Evolutionary conservation across 225 moss, liverwort and hornwort species (phyloP).

Genomic region (Climacium dendroides): DNA sequence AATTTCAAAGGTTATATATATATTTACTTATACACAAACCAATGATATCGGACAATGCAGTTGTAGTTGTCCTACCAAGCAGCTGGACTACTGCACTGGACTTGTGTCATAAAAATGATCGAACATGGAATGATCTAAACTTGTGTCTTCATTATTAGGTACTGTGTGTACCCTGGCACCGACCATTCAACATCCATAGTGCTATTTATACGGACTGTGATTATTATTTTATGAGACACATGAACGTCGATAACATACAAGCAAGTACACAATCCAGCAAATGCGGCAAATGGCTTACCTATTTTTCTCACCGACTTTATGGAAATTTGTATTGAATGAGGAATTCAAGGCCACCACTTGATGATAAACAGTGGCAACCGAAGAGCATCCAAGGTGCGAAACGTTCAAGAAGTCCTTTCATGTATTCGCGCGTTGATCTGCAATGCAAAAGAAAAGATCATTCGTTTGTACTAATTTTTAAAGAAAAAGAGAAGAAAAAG

Average conservation of each 20-base stretch:
- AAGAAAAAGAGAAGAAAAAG: too few species aligned
- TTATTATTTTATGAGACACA: background rate
- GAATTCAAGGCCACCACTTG: background rate
- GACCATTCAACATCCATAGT: background rate
- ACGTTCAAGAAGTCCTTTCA: background rate
- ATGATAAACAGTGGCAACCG: background rate
- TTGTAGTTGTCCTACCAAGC: background rate
- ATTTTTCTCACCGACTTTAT: background rate
- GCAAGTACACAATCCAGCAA: background rate
- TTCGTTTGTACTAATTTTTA: background rate
- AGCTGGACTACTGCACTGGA: background rate
- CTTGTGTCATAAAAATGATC: background rate
- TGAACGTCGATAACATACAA: background rate
- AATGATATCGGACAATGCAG: background rate
- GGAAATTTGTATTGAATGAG: background rate
- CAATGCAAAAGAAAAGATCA: background rate
- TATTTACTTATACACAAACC: background rate
- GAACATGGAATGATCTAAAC: constrained; percentile 16
- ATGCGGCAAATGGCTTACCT: background rate
- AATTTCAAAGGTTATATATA: background rate
- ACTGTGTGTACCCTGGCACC: background rate
- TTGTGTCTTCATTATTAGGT: background rate
- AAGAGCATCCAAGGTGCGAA: constrained; percentile 2
- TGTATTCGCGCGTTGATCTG: background rate
- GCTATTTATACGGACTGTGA: background rate